Evolutionary conservation across 345 rosid genomes (phyloP).

Genomic region (Pistacia atlantica): DNA sequence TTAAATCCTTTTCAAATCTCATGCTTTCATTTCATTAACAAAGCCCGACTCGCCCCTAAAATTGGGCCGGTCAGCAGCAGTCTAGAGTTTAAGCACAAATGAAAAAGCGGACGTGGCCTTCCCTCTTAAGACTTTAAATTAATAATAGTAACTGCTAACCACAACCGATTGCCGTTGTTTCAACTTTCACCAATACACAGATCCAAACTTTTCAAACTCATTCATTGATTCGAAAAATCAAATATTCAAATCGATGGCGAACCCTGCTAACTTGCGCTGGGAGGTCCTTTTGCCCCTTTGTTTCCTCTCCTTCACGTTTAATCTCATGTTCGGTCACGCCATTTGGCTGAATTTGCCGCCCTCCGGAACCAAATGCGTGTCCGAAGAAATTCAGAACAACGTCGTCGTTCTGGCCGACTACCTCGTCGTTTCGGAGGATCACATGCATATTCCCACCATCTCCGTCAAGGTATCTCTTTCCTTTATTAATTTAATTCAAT

Average conservation of each 20-base stretch:
- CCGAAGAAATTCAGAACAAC: constrained; percentile 81
- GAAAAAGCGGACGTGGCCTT: too few species aligned
- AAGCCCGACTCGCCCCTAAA: too few species aligned
- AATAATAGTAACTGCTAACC: too few species aligned
- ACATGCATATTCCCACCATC: constrained; percentile 49
- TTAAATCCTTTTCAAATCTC: too few species aligned
- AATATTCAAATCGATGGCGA: constrained; percentile 1
- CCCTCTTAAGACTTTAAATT: too few species aligned
- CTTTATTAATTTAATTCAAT: background rate
- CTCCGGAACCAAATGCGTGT: constrained; percentile 84
- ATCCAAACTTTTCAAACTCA: too few species aligned
- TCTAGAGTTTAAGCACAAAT: too few species aligned
- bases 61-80: too few species aligned
- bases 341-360: constrained; percentile 78
- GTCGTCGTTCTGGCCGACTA: constrained; percentile 86
- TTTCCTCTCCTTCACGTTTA: background rate
- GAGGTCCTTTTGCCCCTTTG: constrained; percentile 13
- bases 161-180: too few species aligned
- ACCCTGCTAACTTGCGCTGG: constrained; percentile 8
- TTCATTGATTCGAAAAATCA: too few species aligned
- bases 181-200: too few species aligned
- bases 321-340: constrained; percentile 39
- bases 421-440: constrained; percentile 65
- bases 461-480: constrained; percentile 60
- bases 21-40: too few species aligned